These are phyloP conservation scores for Exsudoporus floridanus DNA, from an alignment of 1,284 basidiomycete species.

Conservation along the genomic window DNA sequence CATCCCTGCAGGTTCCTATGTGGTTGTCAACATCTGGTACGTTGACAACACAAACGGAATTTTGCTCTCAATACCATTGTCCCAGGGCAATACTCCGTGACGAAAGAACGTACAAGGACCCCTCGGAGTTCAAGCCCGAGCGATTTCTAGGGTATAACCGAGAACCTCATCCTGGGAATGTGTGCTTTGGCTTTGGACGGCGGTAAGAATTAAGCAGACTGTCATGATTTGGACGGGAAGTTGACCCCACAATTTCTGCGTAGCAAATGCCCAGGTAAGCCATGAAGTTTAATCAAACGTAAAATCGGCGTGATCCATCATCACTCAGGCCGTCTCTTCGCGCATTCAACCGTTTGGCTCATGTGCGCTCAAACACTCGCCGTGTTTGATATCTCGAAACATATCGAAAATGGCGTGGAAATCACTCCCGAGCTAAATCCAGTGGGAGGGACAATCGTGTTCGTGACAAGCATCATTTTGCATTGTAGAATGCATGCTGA, in stretches of 20 bases:
- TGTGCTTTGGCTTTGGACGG: constrained; percentile 56
- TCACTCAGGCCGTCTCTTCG: constrained; percentile 19
- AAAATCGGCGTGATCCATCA: neutral
- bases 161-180: constrained; percentile 48
- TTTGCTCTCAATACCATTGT: neutral
- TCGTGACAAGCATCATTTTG: neutral
- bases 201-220: constrained; percentile 38
- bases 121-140: constrained; percentile 22
- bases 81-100: constrained; percentile 21
- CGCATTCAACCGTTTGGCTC: constrained; percentile 19
- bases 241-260: neutral
- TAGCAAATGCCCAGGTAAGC: constrained; percentile 17
- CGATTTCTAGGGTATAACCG: constrained; percentile 29
- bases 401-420: constrained; percentile 21
- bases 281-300: neutral
- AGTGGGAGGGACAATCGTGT: constrained; percentile 17
- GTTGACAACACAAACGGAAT: neutral
- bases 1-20: constrained; percentile 18
- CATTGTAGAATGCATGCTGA: neutral
- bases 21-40: constrained; percentile 26
- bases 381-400: constrained; percentile 23
- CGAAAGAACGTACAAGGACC: constrained; percentile 11
- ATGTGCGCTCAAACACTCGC: constrained; percentile 18
- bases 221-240: too few relatives aligned
- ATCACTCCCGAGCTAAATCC: constrained; percentile 18